Evolutionary conservation across 2,329 filamentous ascomycete species (phyloP), one percentile per base, ranked within the genome.

Genomic region (Scedosporium dehoogii): DNA sequence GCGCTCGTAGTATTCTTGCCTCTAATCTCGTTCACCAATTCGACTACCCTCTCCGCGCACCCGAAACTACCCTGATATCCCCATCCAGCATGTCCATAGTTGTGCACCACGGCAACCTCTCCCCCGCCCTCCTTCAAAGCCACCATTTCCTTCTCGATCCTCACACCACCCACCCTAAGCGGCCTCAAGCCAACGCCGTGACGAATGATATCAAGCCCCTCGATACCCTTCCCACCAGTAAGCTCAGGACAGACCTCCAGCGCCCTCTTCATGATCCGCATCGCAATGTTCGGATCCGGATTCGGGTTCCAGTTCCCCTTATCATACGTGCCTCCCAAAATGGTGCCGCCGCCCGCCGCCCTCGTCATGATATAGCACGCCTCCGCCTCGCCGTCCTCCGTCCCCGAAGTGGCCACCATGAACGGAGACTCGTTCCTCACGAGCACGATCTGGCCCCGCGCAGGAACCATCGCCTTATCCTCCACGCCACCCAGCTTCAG

Each of bases 281-380:
- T 75, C 0, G 92, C 90, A n/a, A 91, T 79, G 70, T 90, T 91
- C 0, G 88, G 87, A 69, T 96, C 92, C 0, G 88, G 86, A 66
- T 87, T 82, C 44, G 85, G 82, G 67, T 94, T 89, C 91, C 91
- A 96, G 69, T 86, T 88, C 29, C 86, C 82, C 68, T 88, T 84
- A 72, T 92, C 87, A 69, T 96, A 90, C 57, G 87, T 93, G 2
- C 92, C 92, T n/a, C 92, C 92, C 2, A 96, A 77, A 51, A 96
- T 81, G 0, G 90, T 94, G 10, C 92, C 92, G 21, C 92, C 92
- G n/a, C 83, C 83, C 0, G 81, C 82, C 1, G 92, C 90, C 29
- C 92, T 83, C 69, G 85, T 86, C 92, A 97, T 96, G 58, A 89
- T 81, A 72, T 97, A 97, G 63, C 84, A 78, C 4, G 87, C 77